These are phyloP conservation scores for Acer saccharum DNA, from an alignment of 345 rosid species.

Conservation along the genomic window DNA sequence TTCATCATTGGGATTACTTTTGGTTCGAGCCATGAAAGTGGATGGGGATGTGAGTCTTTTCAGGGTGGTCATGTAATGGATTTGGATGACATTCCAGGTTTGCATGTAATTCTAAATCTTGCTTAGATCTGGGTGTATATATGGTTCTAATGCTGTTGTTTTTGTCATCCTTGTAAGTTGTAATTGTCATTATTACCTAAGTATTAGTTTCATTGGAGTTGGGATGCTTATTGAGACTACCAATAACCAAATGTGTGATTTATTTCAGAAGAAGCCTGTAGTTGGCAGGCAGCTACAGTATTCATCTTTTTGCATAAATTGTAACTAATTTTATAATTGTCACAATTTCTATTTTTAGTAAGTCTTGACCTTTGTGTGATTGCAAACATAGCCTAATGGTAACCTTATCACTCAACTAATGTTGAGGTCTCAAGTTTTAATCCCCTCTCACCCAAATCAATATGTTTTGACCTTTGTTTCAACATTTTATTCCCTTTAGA, in stretches of 20 bases:
- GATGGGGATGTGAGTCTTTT: too few species aligned
- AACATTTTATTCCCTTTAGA: slow-evolving; percentile 5
- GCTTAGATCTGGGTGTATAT: too few species aligned
- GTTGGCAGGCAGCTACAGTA: background rate
- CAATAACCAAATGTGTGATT: background rate
- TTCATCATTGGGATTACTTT: too few species aligned
- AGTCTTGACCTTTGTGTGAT: too few species aligned
- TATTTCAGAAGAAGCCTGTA: background rate
- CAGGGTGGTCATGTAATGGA: too few species aligned
- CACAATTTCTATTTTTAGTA: too few species aligned
- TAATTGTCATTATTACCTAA: background rate
- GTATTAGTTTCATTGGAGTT: background rate
- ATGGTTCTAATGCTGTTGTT: too few species aligned
- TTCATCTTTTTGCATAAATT: background rate
- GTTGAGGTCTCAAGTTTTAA: background rate
- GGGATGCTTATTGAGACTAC: background rate
- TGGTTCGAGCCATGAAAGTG: too few species aligned
- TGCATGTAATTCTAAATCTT: too few species aligned
- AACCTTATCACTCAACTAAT: too few species aligned
- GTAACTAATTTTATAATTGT: background rate
- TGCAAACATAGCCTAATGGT: too few species aligned
- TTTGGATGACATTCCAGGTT: too few species aligned
- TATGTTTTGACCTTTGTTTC: background rate
- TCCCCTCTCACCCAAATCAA: background rate
- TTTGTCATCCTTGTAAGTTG: background rate